phyloP scores from a whole-genome alignment of 352 stramenopile genomes.

The Pythium brassicae region DNA sequence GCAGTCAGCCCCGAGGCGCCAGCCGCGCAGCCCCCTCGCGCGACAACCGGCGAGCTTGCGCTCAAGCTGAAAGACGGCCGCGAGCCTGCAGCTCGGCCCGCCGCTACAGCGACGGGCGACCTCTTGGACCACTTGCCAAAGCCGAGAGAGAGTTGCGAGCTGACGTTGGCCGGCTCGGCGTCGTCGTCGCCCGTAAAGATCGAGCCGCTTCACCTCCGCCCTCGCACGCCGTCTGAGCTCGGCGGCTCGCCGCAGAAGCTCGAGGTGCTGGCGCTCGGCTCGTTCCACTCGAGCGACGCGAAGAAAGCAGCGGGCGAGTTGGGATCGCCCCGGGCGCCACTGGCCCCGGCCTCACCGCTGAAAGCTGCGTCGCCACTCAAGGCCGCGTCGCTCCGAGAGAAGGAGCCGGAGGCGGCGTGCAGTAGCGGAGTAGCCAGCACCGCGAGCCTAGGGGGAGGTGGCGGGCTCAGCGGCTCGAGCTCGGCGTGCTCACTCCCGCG shows the following conservation, averaged over 20 bases:
- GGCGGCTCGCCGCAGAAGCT: conserved; percentile 7
- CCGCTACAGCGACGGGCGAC: not conserved
- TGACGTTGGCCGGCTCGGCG: not conserved
- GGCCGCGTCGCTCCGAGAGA: conserved; percentile 8
- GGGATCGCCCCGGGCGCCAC: not conserved
- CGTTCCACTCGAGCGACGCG: not conserved
- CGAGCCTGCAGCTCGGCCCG: not conserved
- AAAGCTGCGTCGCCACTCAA: conserved; percentile 12
- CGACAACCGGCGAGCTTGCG: not conserved
- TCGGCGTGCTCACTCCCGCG: conserved; percentile 36
- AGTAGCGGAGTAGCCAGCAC: not conserved
- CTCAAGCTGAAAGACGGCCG: no score
- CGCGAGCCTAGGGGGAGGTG: not conserved
- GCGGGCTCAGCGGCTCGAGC: conserved; percentile 3
- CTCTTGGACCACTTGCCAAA: conserved; percentile 16
- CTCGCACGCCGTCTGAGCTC: conserved; percentile 2
- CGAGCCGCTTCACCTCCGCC: conserved; percentile 18
- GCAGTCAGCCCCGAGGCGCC: not conserved
- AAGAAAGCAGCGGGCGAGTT: not conserved
- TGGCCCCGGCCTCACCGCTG: not conserved
- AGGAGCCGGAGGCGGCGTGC: conserved; percentile 5
- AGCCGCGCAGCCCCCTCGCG: not conserved
- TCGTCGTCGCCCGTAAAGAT: conserved; percentile 30
- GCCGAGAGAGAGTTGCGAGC: conserved; percentile 15
- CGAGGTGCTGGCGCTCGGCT: conserved; percentile 3